Conservation (phyloP, 495 filamentous ascomycete species). For the Thozetella sp. region DNA sequence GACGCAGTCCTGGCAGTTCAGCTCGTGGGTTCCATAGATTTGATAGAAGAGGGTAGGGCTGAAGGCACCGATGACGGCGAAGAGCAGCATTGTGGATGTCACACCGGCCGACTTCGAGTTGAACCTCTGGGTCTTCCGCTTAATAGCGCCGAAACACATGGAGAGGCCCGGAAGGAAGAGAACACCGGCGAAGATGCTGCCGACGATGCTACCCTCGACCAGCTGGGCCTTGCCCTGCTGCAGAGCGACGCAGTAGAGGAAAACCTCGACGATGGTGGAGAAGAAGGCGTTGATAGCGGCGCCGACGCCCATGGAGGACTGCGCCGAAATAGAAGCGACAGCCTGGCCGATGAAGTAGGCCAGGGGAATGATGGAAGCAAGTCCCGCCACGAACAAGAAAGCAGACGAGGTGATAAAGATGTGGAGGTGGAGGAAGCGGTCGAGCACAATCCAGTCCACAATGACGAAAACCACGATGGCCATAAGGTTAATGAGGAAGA, state of each 20-base stretch:
- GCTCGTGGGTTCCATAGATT: slow-evolving; percentile 96
- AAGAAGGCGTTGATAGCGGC: slow-evolving; percentile 99
- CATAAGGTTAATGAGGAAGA: slow-evolving; percentile 97
- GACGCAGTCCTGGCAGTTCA: slow-evolving; percentile 82
- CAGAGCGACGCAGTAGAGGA: slow-evolving; percentile 94
- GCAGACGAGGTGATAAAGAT: slow-evolving; percentile 75
- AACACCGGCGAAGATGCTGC: slow-evolving; percentile 96
- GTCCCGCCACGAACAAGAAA: slow-evolving; percentile 80
- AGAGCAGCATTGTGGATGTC: slow-evolving; percentile 97
- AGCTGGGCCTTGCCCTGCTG: slow-evolving; percentile 90
- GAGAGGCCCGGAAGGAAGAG: slow-evolving; percentile 95
- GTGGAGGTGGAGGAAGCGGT: slow-evolving; percentile 64
- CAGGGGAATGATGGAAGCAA: slow-evolving; percentile 94
- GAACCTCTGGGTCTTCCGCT: slow-evolving; percentile 97
- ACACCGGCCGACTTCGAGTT: slow-evolving; percentile 97
- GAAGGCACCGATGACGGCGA: slow-evolving; percentile 96
- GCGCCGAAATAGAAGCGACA: slow-evolving; percentile 97
- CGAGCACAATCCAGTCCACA: slow-evolving; percentile 84
- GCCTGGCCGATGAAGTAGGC: slow-evolving; percentile 99
- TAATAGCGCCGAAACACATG: slow-evolving; percentile 98
- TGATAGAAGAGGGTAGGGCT: slow-evolving; percentile 98
- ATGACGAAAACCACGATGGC: slow-evolving; percentile 89
- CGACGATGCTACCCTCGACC: slow-evolving; percentile 95
- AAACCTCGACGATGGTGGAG: slow-evolving; percentile 98
- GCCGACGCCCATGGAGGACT: slow-evolving; percentile 99